phyloP scores from a whole-genome alignment of 1,284 basidiomycete species.

The Phellopilus nigrolimitatus region DNA sequence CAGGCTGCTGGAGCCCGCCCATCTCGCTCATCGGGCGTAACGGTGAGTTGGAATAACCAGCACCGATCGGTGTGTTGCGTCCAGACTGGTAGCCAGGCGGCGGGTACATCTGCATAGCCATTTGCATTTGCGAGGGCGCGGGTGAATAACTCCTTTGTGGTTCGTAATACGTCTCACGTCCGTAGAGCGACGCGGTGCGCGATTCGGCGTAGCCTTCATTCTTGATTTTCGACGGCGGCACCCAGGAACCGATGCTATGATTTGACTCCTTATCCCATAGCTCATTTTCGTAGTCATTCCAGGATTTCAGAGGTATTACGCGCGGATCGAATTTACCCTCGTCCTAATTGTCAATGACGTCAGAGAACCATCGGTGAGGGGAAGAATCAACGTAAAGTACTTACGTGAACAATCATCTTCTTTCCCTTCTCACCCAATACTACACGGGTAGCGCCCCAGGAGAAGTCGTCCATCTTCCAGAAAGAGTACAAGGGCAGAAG shows the following conservation, averaged over 20 bases:
- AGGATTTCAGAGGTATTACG: conserved; percentile 90
- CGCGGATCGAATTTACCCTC: conserved; percentile 96
- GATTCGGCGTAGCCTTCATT: conserved; percentile 72
- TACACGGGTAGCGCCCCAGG: conserved; percentile 93
- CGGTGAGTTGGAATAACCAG: conserved; percentile 26
- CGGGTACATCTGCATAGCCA: conserved; percentile 39
- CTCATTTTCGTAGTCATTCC: conserved; percentile 97
- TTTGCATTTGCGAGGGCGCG: conserved; percentile 51
- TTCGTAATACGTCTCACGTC: conserved; percentile 79
- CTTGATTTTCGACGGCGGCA: conserved; percentile 62
- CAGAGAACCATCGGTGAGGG: background rate
- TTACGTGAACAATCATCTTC: conserved; percentile 89
- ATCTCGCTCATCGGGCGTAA: conserved; percentile 38
- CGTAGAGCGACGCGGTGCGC: conserved; percentile 70
- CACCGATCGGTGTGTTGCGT: conserved; percentile 61
- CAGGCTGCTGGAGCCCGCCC: conserved; percentile 44
- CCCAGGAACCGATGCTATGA: conserved; percentile 84
- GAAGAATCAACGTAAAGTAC: conserved; percentile 33
- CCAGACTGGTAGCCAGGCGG: conserved; percentile 73
- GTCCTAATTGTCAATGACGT: conserved; percentile 48
- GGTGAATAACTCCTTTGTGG: conserved; percentile 59
- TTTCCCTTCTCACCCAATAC: conserved; percentile 94
- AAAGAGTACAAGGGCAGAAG: conserved; percentile 94
- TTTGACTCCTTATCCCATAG: conserved; percentile 96
- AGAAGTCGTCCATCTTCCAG: conserved; percentile 99